These are phyloP conservation scores for Starmerella sirachaensis DNA, from an alignment of 805 yeast species.

Conservation along the genomic window DNA sequence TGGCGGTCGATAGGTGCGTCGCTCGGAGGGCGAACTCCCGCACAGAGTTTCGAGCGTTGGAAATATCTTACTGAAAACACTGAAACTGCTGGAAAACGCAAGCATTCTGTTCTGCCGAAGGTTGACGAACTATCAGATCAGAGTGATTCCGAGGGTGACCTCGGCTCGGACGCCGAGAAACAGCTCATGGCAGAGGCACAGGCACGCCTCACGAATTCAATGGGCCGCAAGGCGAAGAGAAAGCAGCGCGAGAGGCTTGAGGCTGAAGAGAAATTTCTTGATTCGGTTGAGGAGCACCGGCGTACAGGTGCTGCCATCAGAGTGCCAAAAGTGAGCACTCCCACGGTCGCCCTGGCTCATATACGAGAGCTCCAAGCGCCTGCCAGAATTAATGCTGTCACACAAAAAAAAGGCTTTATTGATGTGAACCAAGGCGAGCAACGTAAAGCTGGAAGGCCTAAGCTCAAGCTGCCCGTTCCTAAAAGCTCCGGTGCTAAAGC, in stretches of 20 bases:
- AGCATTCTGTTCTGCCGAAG: too few species aligned
- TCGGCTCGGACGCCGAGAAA: conserved; percentile 68
- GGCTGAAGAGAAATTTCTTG: conserved; percentile 47
- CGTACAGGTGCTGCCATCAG: conserved; percentile 1
- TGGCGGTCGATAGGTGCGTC: conserved; percentile 81
- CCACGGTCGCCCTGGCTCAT: not conserved
- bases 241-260: conserved; percentile 75
- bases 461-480: conserved; percentile 3
- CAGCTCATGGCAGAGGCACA: conserved; percentile 94
- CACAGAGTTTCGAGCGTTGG: conserved; percentile 75
- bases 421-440: not conserved
- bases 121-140: not conserved
- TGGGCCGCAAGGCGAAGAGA: conserved; percentile 88
- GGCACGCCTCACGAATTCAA: conserved; percentile 81
- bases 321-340: not conserved
- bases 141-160: conserved; percentile 27
- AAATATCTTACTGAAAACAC: not conserved
- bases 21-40: conserved; percentile 69
- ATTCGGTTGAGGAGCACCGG: conserved; percentile 5
- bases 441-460: conserved; percentile 6
- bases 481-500: not conserved
- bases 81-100: conserved; percentile 37
- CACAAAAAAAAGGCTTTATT: not conserved
- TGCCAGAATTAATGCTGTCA: not conserved
- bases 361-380: not conserved